phyloP scores from a whole-genome alignment of 768 basidiomycete species.

The Fistulinella prunicolor region DNA sequence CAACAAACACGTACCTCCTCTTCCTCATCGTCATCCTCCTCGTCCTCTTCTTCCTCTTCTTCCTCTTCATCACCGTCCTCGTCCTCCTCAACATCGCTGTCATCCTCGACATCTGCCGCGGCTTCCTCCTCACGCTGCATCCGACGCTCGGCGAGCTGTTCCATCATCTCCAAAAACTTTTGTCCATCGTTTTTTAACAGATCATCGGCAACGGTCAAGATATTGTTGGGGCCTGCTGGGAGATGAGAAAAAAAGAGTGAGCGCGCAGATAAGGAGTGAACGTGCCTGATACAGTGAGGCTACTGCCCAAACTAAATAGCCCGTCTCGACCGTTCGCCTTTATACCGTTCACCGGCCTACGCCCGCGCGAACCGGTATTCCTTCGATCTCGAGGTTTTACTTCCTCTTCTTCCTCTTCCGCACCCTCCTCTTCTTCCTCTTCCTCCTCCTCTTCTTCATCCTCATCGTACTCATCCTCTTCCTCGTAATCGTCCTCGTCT shows the following conservation, averaged over 20 bases:
- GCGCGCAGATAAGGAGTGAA: slow-evolving; percentile 16
- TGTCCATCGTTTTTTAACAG: slow-evolving; percentile 97
- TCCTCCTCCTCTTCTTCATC: slow-evolving; percentile 67
- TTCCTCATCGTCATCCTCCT: slow-evolving; percentile 47
- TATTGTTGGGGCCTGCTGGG: slow-evolving; percentile 75
- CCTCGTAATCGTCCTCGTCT: slow-evolving; percentile 52
- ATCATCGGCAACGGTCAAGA: slow-evolving; percentile 98
- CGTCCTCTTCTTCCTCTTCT: slow-evolving; percentile 65
- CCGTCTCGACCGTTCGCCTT: slow-evolving; percentile 58
- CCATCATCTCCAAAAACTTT: slow-evolving; percentile 99
- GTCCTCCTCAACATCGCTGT: slow-evolving; percentile 60
- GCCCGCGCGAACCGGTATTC: slow-evolving; percentile 34
- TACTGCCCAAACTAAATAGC: slow-evolving; percentile 76
- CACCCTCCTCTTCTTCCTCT: slow-evolving; percentile 67
- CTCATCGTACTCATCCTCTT: slow-evolving; percentile 56
- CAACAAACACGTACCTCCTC: slow-evolving; percentile 39
- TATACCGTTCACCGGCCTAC: slow-evolving; percentile 41
- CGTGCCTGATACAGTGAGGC: slow-evolving; percentile 78
- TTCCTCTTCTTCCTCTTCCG: slow-evolving; percentile 56
- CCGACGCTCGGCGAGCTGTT: slow-evolving; percentile 91
- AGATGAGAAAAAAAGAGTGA: slow-evolving; percentile 19
- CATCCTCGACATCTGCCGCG: slow-evolving; percentile 58
- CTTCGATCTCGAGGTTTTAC: slow-evolving; percentile 43
- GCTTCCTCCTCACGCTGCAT: slow-evolving; percentile 86
- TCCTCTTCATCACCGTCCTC: slow-evolving; percentile 59